Conservation (phyloP, 1,139 yeast genomes). For the Sugiyamaella xylanicola region DNA sequence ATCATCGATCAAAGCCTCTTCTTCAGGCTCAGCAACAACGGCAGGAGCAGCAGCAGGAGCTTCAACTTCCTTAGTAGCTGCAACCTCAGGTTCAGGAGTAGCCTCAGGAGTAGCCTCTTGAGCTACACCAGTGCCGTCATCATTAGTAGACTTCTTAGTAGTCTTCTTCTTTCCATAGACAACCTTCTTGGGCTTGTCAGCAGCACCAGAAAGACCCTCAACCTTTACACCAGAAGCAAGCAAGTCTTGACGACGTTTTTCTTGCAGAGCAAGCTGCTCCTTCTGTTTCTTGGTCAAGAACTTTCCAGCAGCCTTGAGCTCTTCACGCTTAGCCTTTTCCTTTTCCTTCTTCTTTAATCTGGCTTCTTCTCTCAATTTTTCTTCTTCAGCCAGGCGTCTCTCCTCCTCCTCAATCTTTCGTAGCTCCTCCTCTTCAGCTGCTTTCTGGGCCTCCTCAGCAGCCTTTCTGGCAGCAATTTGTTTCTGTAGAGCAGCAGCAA, state of each 20-base stretch:
- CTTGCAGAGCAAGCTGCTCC: slow-evolving; percentile 84
- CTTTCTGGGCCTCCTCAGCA: slow-evolving; percentile 69
- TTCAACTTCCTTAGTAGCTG: slow-evolving; percentile 35
- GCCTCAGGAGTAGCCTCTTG: slow-evolving; percentile 38
- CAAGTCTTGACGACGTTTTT: slow-evolving; percentile 86
- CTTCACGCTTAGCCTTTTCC: slow-evolving; percentile 80
- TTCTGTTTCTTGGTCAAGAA: slow-evolving; percentile 83
- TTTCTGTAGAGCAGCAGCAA: slow-evolving; percentile 54
- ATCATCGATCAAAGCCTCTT: slow-evolving; percentile 42
- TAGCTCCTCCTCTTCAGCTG: slow-evolving; percentile 59
- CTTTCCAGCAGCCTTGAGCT: slow-evolving; percentile 90
- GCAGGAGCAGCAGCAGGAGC: slow-evolving; percentile 12
- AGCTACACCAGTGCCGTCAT: slow-evolving; percentile 25
- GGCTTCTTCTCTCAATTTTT: slow-evolving; percentile 68
- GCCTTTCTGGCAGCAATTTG: slow-evolving; percentile 88
- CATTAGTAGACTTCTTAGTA: slow-evolving; percentile 37
- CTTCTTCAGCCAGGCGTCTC: slow-evolving; percentile 53
- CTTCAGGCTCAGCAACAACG: slow-evolving; percentile 29
- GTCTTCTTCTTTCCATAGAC: slow-evolving; percentile 77
- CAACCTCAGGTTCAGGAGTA: slow-evolving; percentile 42
- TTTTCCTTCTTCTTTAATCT: slow-evolving; percentile 70
- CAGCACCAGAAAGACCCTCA: slow-evolving; percentile 60
- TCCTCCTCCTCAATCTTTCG: slow-evolving; percentile 65
- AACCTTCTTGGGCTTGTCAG: slow-evolving; percentile 66
- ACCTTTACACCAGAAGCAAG: slow-evolving; percentile 74